Evolutionary conservation across 2,329 filamentous ascomycete species (phyloP).

Genomic region (Aspergillus sclerotialis): DNA sequence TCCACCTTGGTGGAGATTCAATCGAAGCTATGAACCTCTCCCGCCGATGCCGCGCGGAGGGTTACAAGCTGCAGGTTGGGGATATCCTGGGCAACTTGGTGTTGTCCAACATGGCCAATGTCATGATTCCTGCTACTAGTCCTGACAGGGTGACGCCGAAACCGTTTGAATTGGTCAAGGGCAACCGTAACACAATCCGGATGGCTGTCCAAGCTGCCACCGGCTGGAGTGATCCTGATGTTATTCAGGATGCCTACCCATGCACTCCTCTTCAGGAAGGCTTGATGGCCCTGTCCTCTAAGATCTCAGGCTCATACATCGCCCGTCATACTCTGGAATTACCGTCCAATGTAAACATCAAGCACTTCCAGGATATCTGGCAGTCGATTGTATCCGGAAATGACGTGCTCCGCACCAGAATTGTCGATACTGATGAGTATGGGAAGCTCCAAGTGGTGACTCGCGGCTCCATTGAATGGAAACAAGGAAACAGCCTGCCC

Average conservation of each 20-base stretch:
- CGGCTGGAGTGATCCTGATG: slow-evolving; percentile 4
- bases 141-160: background rate
- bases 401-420: slow-evolving; percentile 34
- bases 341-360: slow-evolving; percentile 17
- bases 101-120: slow-evolving; percentile 22
- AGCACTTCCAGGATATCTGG: slow-evolving; percentile 33
- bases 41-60: background rate
- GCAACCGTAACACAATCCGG: slow-evolving; percentile 1
- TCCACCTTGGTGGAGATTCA: slow-evolving; percentile 2
- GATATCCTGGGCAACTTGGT: background rate
- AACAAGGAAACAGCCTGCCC: slow-evolving; percentile 6
- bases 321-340: slow-evolving; percentile 29
- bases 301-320: slow-evolving; percentile 32
- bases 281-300: slow-evolving; percentile 27
- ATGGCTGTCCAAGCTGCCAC: slow-evolving; percentile 6
- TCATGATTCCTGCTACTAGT: slow-evolving; percentile 1
- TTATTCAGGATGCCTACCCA: slow-evolving; percentile 22
- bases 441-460: slow-evolving; percentile 20
- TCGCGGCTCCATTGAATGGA: slow-evolving; percentile 15
- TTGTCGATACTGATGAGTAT: slow-evolving; percentile 14
- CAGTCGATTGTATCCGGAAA: slow-evolving; percentile 24
- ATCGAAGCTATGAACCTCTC: slow-evolving; percentile 1
- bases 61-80: background rate
- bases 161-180: slow-evolving; percentile 4
- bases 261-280: slow-evolving; percentile 22